Evolutionary conservation across 345 rosid genomes (phyloP).

Genomic region (Eucalyptus curtisii): DNA sequence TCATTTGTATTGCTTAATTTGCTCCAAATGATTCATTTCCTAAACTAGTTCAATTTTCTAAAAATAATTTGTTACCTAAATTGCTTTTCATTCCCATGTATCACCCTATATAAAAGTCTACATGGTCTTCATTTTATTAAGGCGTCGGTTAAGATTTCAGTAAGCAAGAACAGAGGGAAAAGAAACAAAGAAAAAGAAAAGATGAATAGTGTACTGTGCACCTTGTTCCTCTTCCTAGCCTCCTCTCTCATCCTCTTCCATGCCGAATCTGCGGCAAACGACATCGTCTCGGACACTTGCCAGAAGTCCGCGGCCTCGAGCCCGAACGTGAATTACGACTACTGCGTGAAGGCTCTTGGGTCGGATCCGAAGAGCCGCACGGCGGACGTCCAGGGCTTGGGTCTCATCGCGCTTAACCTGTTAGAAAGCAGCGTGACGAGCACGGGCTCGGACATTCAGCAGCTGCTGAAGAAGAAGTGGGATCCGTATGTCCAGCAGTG

Average conservation of each 20-base stretch:
- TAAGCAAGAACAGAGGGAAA: not conserved
- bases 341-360: constrained; percentile 28
- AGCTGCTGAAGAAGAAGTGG: constrained; percentile 6
- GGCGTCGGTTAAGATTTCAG: not conserved
- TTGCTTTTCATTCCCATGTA: not conserved
- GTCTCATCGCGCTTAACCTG: constrained; percentile 23
- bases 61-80: not conserved
- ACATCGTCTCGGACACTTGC: constrained; percentile 16
- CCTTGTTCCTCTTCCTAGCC: not conserved
- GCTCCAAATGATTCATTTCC: not conserved
- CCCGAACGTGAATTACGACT: constrained; percentile 28
- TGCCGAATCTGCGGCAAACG: not conserved
- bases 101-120: not conserved
- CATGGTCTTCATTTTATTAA: not conserved
- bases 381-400: constrained; percentile 27
- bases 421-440: constrained; percentile 31
- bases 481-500: constrained; percentile 12
- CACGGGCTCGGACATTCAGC: constrained; percentile 13
- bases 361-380: constrained; percentile 14
- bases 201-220: not conserved
- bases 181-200: not conserved
- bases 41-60: not conserved
- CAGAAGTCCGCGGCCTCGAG: constrained; percentile 17
- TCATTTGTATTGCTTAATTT: not conserved
- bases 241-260: not conserved